Evolutionary conservation across 495 filamentous ascomycete species (phyloP), one percentile per base, ranked within the genome.

Genomic region (Immersiella caudata): DNA sequence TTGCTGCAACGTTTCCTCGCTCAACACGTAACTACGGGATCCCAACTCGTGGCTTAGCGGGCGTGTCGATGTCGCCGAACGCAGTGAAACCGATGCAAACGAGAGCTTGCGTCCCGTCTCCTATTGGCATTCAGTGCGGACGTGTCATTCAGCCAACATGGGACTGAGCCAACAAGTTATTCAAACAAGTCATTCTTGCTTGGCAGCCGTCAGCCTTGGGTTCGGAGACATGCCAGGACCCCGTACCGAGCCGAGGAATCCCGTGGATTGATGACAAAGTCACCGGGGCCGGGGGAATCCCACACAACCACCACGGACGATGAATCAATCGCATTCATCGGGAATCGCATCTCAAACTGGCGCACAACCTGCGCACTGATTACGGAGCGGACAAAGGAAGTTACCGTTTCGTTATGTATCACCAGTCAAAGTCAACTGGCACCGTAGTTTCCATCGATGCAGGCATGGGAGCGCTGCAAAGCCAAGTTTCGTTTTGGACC

Each of bases 311-410:
- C 60, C 20, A 12, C 60, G 33, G 25, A 9, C 18, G 9, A 33
- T 59, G 18, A 50, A 62, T 62, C 60, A 62, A 24, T 50, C 60
- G 36, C 60, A 62, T 62, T 62, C 60, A 46, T 62, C 60, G 35
- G 60, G 20, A 20, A 25, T 21, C 20, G 60, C 54, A 57, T 24
- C n/a, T 26, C 22, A 26, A 57, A 8, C 14, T 57, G 25, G 26
- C 29, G 29, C 29, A 27, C n/a, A n/a, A n/a, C n/a, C n/a, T n/a
- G 54, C 4, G 20, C 54, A 18, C 40, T 33, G 29, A 33, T 33
- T 46, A 46, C 40, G 40, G 14, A 46, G 40, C 11, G 14, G 16
- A 46, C 16, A 46, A 46, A 46, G 29, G 29, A 33, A 33, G 29
- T 33, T 8, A 4, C 29, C 29, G 29, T 33, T 33, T 33, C 29